These are phyloP conservation scores for Medicago ruthenica DNA, from an alignment of 306 rosid genomes.

Conservation along the genomic window DNA sequence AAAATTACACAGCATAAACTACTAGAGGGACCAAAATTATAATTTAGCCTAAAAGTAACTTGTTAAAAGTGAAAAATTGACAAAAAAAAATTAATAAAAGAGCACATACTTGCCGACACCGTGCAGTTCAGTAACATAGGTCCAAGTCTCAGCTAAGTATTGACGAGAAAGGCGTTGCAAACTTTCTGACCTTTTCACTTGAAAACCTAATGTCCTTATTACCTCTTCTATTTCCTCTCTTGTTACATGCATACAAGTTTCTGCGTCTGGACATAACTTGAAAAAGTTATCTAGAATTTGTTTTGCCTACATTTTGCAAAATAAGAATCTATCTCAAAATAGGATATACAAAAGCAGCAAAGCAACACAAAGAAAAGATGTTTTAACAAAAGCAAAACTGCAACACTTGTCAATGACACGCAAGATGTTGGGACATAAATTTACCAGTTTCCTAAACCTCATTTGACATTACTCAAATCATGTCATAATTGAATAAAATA, in stretches of 20 bases:
- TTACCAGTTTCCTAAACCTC: too few species aligned
- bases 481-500: too few species aligned
- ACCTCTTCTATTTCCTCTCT: slow-evolving; percentile 49
- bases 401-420: too few species aligned
- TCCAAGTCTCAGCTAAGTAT: slow-evolving; percentile 20
- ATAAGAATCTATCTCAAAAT: slow-evolving; percentile 20
- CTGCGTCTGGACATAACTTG: slow-evolving; percentile 70
- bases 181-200: slow-evolving; percentile 55
- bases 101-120: background rate
- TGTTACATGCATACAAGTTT: slow-evolving; percentile 56
- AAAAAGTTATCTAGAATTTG: slow-evolving; percentile 51
- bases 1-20: too few species aligned
- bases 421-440: too few species aligned
- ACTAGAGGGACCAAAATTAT: too few species aligned
- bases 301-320: slow-evolving; percentile 53
- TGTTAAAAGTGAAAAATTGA: too few species aligned
- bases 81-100: background rate
- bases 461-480: too few species aligned
- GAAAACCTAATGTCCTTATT: slow-evolving; percentile 62
- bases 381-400: too few species aligned
- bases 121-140: background rate
- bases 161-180: slow-evolving; percentile 63
- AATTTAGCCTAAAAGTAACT: too few species aligned
- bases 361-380: too few species aligned
- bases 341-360: background rate